Percentiles rank a stretch among this genome's conserved stretches.
phyloP scores from a whole-genome alignment of 179 eudicot genomes.

The Spergularia azorica region DNA sequence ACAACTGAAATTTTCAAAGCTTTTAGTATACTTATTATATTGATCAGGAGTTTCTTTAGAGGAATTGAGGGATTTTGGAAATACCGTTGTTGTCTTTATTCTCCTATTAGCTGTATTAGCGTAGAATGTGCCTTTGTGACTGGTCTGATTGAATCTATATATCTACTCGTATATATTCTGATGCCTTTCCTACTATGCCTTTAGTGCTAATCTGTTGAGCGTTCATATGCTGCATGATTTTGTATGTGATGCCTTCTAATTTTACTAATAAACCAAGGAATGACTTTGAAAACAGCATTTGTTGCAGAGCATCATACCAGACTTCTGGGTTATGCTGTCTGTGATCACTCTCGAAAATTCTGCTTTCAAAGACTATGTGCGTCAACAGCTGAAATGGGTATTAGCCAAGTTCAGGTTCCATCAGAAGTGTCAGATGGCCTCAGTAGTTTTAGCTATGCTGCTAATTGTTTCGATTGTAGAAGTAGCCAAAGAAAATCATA shows the following conservation, averaged over 20 bases:
- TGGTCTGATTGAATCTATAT: not conserved
- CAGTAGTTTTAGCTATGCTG: constrained; percentile 9
- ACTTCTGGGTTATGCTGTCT: constrained; percentile 12
- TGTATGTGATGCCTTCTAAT: constrained; percentile 4
- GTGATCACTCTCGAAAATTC: constrained; percentile 14
- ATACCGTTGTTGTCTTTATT: no score
- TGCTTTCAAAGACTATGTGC: constrained; percentile 8
- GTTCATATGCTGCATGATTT: constrained; percentile 15
- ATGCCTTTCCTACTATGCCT: not conserved
- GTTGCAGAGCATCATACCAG: constrained; percentile 16
- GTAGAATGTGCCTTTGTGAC: not conserved
- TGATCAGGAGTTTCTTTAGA: no score
- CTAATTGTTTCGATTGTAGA: constrained; percentile 5
- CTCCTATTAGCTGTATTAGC: not conserved
- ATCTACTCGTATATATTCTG: no score
- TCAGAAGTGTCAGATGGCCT: constrained; percentile 9
- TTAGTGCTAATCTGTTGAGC: constrained; percentile 14
- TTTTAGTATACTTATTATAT: no score
- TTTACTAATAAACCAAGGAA: constrained; percentile 1
- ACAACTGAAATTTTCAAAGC: no score
- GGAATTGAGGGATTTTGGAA: no score
- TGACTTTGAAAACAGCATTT: constrained; percentile 23
- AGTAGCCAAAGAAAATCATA: constrained; percentile 11
- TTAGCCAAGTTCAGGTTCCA: constrained; percentile 9
- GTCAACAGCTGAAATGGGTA: not conserved